Conservation (phyloP, 2,329 filamentous ascomycete species). For the Microsporum audouinii region DNA sequence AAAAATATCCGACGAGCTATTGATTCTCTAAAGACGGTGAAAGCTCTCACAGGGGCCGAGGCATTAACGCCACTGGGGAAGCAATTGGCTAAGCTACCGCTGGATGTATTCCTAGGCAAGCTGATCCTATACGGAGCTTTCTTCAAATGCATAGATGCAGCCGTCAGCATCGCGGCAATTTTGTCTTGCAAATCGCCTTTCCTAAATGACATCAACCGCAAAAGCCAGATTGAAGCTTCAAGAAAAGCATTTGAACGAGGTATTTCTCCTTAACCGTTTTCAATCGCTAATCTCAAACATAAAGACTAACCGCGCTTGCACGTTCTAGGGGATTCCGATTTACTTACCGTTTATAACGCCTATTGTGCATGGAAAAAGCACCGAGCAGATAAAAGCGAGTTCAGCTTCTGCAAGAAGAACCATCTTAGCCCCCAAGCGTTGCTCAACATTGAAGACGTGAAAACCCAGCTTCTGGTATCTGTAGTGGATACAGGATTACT, state of each 20-base stretch:
- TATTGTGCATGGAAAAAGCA: conserved; percentile 81
- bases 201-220: conserved; percentile 71
- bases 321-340: conserved; percentile 63
- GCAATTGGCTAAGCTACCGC: conserved; percentile 74
- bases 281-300: too few species aligned
- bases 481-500: conserved; percentile 79
- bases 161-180: conserved; percentile 83
- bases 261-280: conserved; percentile 16
- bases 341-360: conserved; percentile 87
- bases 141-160: conserved; percentile 84
- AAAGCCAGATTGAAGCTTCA: conserved; percentile 68
- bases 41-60: conserved; percentile 69
- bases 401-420: conserved; percentile 87
- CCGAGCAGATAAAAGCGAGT: conserved; percentile 64
- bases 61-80: conserved; percentile 76
- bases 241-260: conserved; percentile 65
- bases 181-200: conserved; percentile 93
- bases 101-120: conserved; percentile 93
- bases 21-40: conserved; percentile 85
- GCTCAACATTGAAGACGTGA: conserved; percentile 86
- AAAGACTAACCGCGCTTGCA: too few species aligned
- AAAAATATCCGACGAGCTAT: conserved; percentile 91
- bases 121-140: conserved; percentile 75
- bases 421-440: conserved; percentile 83
- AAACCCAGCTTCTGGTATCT: conserved; percentile 75